phyloP scores from a whole-genome alignment of 495 filamentous ascomycete species.

The Lasiosphaeria miniovina region DNA sequence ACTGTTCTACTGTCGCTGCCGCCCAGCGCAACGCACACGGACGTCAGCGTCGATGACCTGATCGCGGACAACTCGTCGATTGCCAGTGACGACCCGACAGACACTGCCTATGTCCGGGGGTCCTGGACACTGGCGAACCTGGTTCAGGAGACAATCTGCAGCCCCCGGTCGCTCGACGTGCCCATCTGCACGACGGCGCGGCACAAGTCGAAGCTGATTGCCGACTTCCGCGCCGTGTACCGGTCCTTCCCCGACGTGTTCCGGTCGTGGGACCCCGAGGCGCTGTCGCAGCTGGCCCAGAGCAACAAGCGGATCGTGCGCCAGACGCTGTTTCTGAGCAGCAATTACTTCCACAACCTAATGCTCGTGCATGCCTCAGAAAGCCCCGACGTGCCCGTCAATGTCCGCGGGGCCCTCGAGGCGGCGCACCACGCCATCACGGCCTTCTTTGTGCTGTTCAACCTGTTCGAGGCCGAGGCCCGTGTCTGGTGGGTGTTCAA shows the following conservation, averaged over 20 bases:
- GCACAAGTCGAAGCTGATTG: constrained; percentile 59
- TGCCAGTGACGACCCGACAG: constrained; percentile 50
- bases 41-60: constrained; percentile 66
- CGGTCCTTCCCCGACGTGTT: constrained; percentile 61
- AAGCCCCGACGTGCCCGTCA: constrained; percentile 58
- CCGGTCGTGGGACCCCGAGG: constrained; percentile 55
- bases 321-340: constrained; percentile 66
- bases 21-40: constrained; percentile 67
- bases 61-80: constrained; percentile 47
- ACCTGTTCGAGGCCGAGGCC: constrained; percentile 60
- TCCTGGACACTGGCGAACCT: constrained; percentile 72
- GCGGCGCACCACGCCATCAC: constrained; percentile 62
- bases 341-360: constrained; percentile 71
- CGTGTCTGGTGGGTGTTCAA: constrained; percentile 77
- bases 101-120: constrained; percentile 64
- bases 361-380: constrained; percentile 65
- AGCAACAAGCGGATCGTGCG: constrained; percentile 57
- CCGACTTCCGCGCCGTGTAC: constrained; percentile 59
- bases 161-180: constrained; percentile 60
- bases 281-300: constrained; percentile 46
- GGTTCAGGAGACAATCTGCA: constrained; percentile 66
- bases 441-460: constrained; percentile 64
- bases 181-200: constrained; percentile 58
- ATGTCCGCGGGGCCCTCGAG: constrained; percentile 62
- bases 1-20: constrained; percentile 71